These are phyloP conservation scores for Domatiomyces catenatus DNA, from an alignment of 2,329 filamentous ascomycete genomes.

Conservation along the genomic window DNA sequence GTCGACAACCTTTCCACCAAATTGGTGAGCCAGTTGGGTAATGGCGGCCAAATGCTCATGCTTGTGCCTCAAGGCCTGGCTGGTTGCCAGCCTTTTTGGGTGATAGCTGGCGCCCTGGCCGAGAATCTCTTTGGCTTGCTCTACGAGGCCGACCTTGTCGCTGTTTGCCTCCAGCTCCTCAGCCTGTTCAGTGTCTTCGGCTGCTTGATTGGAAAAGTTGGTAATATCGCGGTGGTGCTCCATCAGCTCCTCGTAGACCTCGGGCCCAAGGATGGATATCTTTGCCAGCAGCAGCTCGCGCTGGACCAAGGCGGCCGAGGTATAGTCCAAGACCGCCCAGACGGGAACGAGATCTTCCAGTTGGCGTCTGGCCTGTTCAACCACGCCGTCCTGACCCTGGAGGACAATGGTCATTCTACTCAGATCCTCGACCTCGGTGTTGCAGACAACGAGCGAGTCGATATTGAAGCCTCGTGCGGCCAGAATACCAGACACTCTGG, in stretches of 20 bases:
- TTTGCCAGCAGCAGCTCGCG: constrained; percentile 90
- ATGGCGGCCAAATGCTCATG: constrained; percentile 94
- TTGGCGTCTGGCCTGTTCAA: constrained; percentile 90
- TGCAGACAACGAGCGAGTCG: constrained; percentile 93
- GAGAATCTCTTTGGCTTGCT: constrained; percentile 15
- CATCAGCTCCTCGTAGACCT: constrained; percentile 95
- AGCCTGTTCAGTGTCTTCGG: constrained; percentile 20
- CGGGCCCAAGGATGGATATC: constrained; percentile 87
- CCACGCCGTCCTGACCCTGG: constrained; percentile 87
- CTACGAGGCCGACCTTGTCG: constrained; percentile 10
- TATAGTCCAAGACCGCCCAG: constrained; percentile 97
- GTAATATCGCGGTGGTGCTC: constrained; percentile 90
- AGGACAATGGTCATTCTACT: constrained; percentile 98
- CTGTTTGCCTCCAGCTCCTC: constrained; percentile 29
- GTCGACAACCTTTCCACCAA: constrained; percentile 91
- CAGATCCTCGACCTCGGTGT: constrained; percentile 89
- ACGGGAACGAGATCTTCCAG: constrained; percentile 93
- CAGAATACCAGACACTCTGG: constrained; percentile 87
- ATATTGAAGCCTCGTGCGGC: constrained; percentile 98
- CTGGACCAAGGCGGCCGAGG: constrained; percentile 79
- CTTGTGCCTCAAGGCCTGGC: constrained; percentile 86
- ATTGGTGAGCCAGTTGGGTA: constrained; percentile 92
- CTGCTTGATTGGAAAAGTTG: constrained; percentile 25
- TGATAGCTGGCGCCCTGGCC: constrained; percentile 54
- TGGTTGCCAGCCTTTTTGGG: constrained; percentile 68